Base-by-base conservation (phyloP, 495 filamentous ascomycete genomes). In the Daldinia concentrica region DNA sequence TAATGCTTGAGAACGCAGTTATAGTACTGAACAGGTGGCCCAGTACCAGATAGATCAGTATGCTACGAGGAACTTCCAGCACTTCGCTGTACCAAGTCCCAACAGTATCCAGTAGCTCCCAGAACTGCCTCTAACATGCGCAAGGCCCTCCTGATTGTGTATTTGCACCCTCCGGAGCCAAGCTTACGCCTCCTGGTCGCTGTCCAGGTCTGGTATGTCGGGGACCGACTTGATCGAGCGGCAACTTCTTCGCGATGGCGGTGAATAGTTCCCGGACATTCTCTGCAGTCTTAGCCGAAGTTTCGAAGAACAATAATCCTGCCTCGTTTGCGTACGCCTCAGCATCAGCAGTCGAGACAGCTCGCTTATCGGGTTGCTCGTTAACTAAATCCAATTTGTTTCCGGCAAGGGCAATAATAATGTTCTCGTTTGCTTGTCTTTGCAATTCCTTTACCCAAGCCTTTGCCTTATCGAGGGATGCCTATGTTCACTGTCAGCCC, bases 401-500 rank as follows among this genome's bases (percentile, higher is more conserved):
- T 51, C 95, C 95, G 30, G 96, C 95, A 26, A 99, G 87, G 30
- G 95, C 95, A 79, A 99, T 99, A 75, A 99, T 93, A 80, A 99
- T 98, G 80, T 98, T 98, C 82, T 98, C 95, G 83, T 98, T 98
- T 43, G 96, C 96, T 84, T 99, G 95, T 66, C 95, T 89, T 81
- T 99, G 96, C 37, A 99, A 88, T 76, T 99, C 96, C 82, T 98
- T 98, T n/a, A 99, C 94, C 95, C 95, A 99, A 32, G 93, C 90
- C 79, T 99, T 99, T 64, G 95, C 95, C 85, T 99, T 99, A 82
- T 99, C 95, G 64, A 99, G 84, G 6, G 96, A 98, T 67, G 93
- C 87, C 95, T 99, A 77, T 43, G 51, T 22, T 56, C 34, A 41
- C 9, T 43, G 32, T 69, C 41, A 69, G 52, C 2, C 34, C 14